Base-by-base conservation (phyloP, 1,139 yeast species). In the Meyerozyma guilliermondii region DNA sequence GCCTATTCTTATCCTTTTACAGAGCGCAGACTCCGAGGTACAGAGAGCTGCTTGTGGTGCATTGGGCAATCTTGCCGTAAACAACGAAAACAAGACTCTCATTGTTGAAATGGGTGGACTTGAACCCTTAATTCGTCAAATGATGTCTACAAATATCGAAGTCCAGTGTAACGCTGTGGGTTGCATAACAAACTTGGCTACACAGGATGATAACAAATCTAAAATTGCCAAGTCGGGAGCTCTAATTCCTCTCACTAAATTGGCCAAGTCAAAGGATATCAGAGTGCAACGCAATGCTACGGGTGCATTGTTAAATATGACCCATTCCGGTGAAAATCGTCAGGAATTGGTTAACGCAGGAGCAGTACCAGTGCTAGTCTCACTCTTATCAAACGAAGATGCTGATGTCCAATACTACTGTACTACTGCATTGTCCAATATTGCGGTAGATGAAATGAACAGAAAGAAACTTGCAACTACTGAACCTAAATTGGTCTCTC, bases 31-130 rank as follows among this genome's bases (percentile, higher is more conserved):
- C 62, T 78, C 91, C 41, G 98, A 92, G 65, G 96, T 92, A 28
- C 98, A 92, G 66, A 78, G 98, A 45, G 98, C 98, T 4, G 98
- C 98, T 0, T 92, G 98, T 63, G 99, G 98, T 2, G 98, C 99
- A 2, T 71, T 92, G 51, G 98, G 99, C 8, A 92, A 92, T 56
- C 72, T 92, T 56, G 99, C 99, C 1, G 98, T 94, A 37, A 89
- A 92, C 65, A 91, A 91, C 58, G 97, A 88, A 50, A 92, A 94
- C 68, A 92, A 92, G 63, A 78, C 86, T 23, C 74, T 92, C 43
- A 92, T 94, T 50, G 98, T 92, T 28, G 96, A 91, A 59, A 88
- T 94, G 96, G 98, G 98, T 27, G 98, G 98, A 1, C 76, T 92
- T 47, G 96, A 91, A 52, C 98, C 98, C 8, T 76, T 92, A 42